Percentiles rank a stretch among this genome's conserved stretches.
Conservation (phyloP, 2,329 filamentous ascomycete genomes). For the Fusarium sp. region DNA sequence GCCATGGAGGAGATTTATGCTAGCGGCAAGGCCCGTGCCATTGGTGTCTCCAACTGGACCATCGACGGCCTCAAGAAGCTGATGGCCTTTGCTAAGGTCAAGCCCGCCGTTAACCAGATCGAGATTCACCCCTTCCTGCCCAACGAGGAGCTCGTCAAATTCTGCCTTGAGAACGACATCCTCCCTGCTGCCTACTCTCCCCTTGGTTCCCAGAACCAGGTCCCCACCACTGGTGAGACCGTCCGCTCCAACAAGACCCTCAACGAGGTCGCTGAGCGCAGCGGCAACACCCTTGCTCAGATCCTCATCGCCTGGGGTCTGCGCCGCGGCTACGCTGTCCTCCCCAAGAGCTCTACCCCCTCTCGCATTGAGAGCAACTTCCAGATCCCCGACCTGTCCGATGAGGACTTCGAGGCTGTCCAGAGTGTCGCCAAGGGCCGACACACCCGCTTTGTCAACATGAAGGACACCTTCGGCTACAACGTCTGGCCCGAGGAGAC, state of each 20-base stretch:
- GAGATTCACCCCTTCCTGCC: slow-evolving; percentile 52
- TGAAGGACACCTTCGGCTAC: slow-evolving; percentile 84
- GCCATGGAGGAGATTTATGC: slow-evolving; percentile 64
- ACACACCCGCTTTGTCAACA: slow-evolving; percentile 80
- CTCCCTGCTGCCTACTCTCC: slow-evolving; percentile 67
- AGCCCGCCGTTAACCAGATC: slow-evolving; percentile 64
- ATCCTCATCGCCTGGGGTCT: slow-evolving; percentile 70
- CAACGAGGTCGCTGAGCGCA: slow-evolving; percentile 62
- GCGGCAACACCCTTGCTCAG: slow-evolving; percentile 63
- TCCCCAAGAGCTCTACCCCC: slow-evolving; percentile 77
- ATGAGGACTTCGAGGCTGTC: slow-evolving; percentile 68
- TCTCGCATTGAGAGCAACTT: slow-evolving; percentile 63
- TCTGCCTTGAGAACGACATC: slow-evolving; percentile 64
- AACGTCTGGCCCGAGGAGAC: slow-evolving; percentile 74
- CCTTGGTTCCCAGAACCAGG: slow-evolving; percentile 65
- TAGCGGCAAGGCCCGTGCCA: slow-evolving; percentile 56
- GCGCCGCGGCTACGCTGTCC: slow-evolving; percentile 72
- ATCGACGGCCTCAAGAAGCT: slow-evolving; percentile 52
- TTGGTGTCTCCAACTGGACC: slow-evolving; percentile 65
- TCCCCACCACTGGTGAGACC: slow-evolving; percentile 44
- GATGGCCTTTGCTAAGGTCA: slow-evolving; percentile 55
- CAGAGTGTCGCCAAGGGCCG: slow-evolving; percentile 61
- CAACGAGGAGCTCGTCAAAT: slow-evolving; percentile 62
- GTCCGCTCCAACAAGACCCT: slow-evolving; percentile 54
- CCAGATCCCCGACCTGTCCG: slow-evolving; percentile 38